A percentile compares a stretch with the other conserved stretches of the same genome.
Evolutionary conservation across 2,329 filamentous ascomycete genomes (phyloP).

Genomic region (Ophidiomyces ophidiicola): DNA sequence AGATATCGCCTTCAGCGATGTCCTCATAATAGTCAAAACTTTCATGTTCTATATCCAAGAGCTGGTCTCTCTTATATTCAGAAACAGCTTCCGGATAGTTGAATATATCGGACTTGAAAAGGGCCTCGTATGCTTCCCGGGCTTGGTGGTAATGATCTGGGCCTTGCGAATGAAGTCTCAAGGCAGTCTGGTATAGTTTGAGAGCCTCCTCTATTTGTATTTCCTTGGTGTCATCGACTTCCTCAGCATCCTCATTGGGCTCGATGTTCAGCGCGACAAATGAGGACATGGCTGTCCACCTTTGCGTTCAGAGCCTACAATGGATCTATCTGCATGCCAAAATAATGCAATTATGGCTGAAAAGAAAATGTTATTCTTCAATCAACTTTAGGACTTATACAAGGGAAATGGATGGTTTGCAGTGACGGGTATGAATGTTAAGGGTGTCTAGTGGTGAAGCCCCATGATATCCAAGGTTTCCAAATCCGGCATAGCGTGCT

Average conservation of each 20-base stretch:
- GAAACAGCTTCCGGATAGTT: slow-evolving; percentile 76
- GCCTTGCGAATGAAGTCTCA: slow-evolving; percentile 85
- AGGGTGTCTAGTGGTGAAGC: background rate
- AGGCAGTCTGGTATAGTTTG: slow-evolving; percentile 81
- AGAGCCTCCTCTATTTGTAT: slow-evolving; percentile 94
- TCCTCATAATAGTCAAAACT: slow-evolving; percentile 34
- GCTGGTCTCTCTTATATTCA: slow-evolving; percentile 62
- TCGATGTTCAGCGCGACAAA: slow-evolving; percentile 91
- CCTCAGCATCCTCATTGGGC: slow-evolving; percentile 76
- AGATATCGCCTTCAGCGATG: slow-evolving; percentile 28
- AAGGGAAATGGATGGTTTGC: no score
- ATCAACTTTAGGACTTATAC: no score
- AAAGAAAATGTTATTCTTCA: no score
- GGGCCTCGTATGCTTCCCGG: slow-evolving; percentile 63
- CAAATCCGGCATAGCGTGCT: slow-evolving; percentile 8
- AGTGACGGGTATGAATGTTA: no score
- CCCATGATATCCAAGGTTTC: slow-evolving; percentile 2
- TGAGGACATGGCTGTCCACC: slow-evolving; percentile 41
- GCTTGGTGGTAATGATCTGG: slow-evolving; percentile 64
- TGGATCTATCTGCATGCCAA: no score
- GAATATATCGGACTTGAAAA: slow-evolving; percentile 91
- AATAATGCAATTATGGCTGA: no score
- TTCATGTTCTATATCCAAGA: slow-evolving; percentile 27
- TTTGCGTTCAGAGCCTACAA: no score
- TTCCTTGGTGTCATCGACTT: slow-evolving; percentile 88